Evolutionary conservation across 306 rosid genomes (phyloP).

Genomic region (Cyclanthera cordifolia): DNA sequence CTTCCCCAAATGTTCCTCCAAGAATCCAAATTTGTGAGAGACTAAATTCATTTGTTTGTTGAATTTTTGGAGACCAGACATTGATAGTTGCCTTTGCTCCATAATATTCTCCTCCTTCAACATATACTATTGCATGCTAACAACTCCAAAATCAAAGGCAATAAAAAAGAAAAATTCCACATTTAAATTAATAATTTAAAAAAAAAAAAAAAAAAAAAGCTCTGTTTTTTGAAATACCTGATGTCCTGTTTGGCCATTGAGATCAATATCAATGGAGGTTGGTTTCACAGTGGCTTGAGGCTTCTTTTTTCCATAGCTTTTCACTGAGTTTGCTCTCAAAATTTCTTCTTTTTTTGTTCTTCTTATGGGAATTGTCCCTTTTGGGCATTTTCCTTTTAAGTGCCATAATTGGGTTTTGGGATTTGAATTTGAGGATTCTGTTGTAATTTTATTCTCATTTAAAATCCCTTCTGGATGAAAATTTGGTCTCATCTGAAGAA

Average conservation of each 20-base stretch:
- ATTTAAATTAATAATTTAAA: not conserved
- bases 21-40: constrained; percentile 91
- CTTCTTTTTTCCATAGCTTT: constrained; percentile 83
- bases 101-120: constrained; percentile 75
- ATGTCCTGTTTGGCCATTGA: constrained; percentile 76
- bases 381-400: constrained; percentile 61
- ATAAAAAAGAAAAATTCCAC: not conserved
- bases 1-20: constrained; percentile 90
- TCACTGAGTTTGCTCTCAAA: constrained; percentile 66
- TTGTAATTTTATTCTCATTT: constrained; percentile 44
- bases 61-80: constrained; percentile 93
- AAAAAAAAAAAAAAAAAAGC: not conserved
- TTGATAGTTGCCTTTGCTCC: constrained; percentile 96
- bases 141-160: constrained; percentile 16
- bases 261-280: constrained; percentile 71
- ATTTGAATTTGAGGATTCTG: constrained; percentile 26
- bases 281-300: constrained; percentile 57
- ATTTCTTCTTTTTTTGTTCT: constrained; percentile 72
- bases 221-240: constrained; percentile 41
- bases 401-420: constrained; percentile 74
- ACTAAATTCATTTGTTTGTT: constrained; percentile 84
- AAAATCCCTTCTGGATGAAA: constrained; percentile 74
- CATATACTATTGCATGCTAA: constrained; percentile 90
- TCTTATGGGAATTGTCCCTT: constrained; percentile 74
- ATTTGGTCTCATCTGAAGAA: constrained; percentile 64